Evolutionary conservation across 1,284 basidiomycete genomes (phyloP).

Genomic region (Cutaneotrichosporon curvatum): DNA sequence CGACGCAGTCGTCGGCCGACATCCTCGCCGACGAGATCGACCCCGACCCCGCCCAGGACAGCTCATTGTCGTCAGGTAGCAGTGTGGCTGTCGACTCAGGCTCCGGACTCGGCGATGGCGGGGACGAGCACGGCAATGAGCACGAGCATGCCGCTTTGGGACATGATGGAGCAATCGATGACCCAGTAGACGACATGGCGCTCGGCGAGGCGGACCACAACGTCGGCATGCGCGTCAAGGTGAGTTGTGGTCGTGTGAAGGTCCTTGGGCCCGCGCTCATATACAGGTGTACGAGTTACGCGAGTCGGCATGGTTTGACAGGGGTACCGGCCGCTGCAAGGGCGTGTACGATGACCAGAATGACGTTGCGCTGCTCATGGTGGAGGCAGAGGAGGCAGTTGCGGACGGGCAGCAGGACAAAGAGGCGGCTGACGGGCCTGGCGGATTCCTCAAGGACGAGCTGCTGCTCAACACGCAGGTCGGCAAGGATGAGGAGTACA

Average conservation of each 20-base stretch:
- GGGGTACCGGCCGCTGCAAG: conserved; percentile 87
- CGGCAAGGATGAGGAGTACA: conserved; percentile 71
- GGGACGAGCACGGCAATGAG: conserved; percentile 11
- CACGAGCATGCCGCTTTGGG: neutral
- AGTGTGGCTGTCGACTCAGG: neutral
- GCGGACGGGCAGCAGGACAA: conserved; percentile 50
- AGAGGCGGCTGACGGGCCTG: conserved; percentile 21
- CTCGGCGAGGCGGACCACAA: conserved; percentile 8
- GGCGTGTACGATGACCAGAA: conserved; percentile 73
- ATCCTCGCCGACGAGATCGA: conserved; percentile 14
- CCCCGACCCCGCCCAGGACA: neutral
- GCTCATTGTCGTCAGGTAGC: neutral
- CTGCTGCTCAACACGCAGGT: conserved; percentile 38
- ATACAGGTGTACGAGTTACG: conserved; percentile 82
- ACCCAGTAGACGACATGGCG: conserved; percentile 9
- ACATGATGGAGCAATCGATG: no score
- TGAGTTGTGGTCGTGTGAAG: neutral
- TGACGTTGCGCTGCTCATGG: conserved; percentile 73
- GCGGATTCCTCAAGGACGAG: conserved; percentile 42
- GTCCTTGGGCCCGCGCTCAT: neutral
- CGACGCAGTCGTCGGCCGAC: conserved; percentile 34
- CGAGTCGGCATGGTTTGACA: conserved; percentile 80
- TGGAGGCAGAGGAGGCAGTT: conserved; percentile 68
- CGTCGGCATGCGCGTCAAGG: conserved; percentile 23
- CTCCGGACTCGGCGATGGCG: conserved; percentile 4